Evolutionary conservation across 345 rosid genomes (phyloP), one percentile per base, ranked within the genome.

Genomic region (Camelina neglecta): DNA sequence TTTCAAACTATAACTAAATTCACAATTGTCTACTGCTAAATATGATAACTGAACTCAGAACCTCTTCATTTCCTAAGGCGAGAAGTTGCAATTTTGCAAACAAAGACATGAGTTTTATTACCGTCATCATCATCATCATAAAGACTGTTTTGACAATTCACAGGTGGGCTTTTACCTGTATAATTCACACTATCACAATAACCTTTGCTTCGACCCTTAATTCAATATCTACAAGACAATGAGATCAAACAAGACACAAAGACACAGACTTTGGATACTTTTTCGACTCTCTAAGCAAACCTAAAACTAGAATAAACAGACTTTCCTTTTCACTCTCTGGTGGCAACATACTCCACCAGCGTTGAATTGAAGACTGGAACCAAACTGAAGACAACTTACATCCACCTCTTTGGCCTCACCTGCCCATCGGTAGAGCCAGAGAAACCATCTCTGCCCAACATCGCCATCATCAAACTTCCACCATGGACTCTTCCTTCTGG

Each of bases 401-500:
- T 80, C 96, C 90, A 86, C 50, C 69, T 84, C 78, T 76, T 81
- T 3, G 86, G 81, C 57, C 36, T 20, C 50, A 42, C 15, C 68
- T 66, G 55, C 38, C 78, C 71, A 60, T 71, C 80, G 65, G 53
- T 69, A 35, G 83, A 60, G 74, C 77, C 84, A 57, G 84, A 69
- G 71, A 67, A 74, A 62, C 74, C 71, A 60, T 86, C 80, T 82
- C 87, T 84, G 53, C 65, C 86, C 23, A 80, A 65, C 63, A 92
- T 85, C 85, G 92, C 84, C 77, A 92, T 89, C 84, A 91, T 82
- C 83, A 92, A 85, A 81, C 96, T 86, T 74, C 97, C 98, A 66
- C 98, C 98, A 70, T 89, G 97, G 29, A 94, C 98, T 83, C 98
- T 85, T 73, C 97, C 98, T 87, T 94, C 98, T 16, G 97, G 89